Evolutionary conservation across 495 filamentous ascomycete genomes (phyloP).

Genomic region (Penicillium macrosclerotiorum): DNA sequence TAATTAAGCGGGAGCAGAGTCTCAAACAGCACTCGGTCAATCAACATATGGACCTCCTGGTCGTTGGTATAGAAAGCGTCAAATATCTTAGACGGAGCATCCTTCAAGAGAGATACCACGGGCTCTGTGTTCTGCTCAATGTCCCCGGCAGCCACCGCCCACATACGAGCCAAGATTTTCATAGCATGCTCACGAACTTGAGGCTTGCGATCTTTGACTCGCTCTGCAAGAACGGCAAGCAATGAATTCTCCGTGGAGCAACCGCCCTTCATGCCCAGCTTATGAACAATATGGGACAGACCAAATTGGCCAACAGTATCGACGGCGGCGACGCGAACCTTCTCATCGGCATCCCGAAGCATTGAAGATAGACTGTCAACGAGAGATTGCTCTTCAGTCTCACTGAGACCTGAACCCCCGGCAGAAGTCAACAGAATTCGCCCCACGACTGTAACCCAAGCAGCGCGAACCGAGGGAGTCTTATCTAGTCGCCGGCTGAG

Average conservation of each 20-base stretch:
- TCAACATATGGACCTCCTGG: conserved; percentile 72
- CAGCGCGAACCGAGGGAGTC: conserved; percentile 70
- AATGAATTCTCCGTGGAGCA: conserved; percentile 67
- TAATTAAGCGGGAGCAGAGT: conserved; percentile 80
- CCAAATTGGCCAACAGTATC: conserved; percentile 74
- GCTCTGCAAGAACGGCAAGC: conserved; percentile 76
- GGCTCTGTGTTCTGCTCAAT: conserved; percentile 79
- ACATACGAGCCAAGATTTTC: conserved; percentile 77
- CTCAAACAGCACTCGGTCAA: conserved; percentile 86
- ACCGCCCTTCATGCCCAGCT: conserved; percentile 72
- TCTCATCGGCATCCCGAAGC: conserved; percentile 85
- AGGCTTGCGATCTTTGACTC: conserved; percentile 82
- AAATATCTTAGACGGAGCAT: conserved; percentile 81
- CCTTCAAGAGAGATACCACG: conserved; percentile 66
- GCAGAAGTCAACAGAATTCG: conserved; percentile 80
- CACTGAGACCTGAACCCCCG: conserved; percentile 78
- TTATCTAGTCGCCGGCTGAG: conserved; percentile 83
- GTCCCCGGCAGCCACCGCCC: conserved; percentile 87
- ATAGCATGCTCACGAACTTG: conserved; percentile 82
- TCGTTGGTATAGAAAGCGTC: conserved; percentile 92
- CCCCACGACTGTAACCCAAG: conserved; percentile 82
- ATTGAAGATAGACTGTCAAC: conserved; percentile 73
- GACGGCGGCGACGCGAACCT: conserved; percentile 82
- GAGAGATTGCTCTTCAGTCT: conserved; percentile 69
- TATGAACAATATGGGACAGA: conserved; percentile 74